Evolutionary conservation across 495 filamentous ascomycete genomes (phyloP), one percentile per base, ranked within the genome.

Genomic region (Talaromyces borbonicus): DNA sequence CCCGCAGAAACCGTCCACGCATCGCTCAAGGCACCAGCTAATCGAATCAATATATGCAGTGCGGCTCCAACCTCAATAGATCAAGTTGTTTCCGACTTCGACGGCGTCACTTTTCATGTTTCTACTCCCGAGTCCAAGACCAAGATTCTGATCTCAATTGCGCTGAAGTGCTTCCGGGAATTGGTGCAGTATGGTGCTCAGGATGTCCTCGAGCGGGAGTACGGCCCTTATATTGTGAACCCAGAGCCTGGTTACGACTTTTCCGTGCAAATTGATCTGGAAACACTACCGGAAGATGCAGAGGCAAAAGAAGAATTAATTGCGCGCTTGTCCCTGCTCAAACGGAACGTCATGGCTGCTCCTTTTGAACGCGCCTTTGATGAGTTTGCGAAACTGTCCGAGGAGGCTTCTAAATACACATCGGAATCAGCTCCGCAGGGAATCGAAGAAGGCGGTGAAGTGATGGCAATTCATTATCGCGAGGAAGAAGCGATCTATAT

Each of bases 401-500:
- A 92, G 55, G 85, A 88, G 54, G 87, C 92, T 5, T 84, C 87
- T n/a, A 82, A 82, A 57, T 94, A 87, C 55, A 94, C 83, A 8
- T 80, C 84, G 1, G 92, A 97, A 64, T 83, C 87, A 33, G 93
- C 93, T 11, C 92, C 92, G 1, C 83, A 90, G 57, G 89, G 88
- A 35, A 72, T 93, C 26, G 67, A 74, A 55, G 90, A 95, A 68
- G 87, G 89, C 23, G 89, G 89, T 30, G 83, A 93, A 52, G 84
- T 96, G 19, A 95, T 92, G 83, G 83, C 90, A 2, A 92, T 98
- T 49, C 90, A 96, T 55, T 97, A 98, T 68, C 82, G 92, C 14
- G 93, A 98, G 52, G 92, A 97, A 69, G 92, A 98, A 60, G 92
- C 92, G n/a, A 96, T 98, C 59, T 98, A 95, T 64, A 87, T 98